Evolutionary conservation across 2,329 filamentous ascomycete genomes (phyloP).

Genomic region (Neofusicoccum kwambonambiense): DNA sequence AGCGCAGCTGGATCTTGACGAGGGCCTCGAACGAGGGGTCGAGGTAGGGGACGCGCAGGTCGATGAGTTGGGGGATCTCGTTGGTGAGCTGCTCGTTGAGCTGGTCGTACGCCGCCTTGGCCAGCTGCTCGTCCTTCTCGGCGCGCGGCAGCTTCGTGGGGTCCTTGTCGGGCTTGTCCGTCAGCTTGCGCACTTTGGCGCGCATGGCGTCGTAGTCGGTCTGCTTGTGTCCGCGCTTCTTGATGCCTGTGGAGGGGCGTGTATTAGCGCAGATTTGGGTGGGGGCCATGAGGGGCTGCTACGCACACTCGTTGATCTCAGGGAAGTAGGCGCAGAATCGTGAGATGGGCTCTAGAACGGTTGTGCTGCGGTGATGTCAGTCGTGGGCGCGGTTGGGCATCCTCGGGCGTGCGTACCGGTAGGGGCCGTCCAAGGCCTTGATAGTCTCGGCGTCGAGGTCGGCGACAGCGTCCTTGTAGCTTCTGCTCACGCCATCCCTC

Average conservation of each 20-base stretch:
- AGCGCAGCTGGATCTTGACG: slow-evolving; percentile 96
- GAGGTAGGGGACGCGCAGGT: slow-evolving; percentile 92
- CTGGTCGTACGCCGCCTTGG: slow-evolving; percentile 89
- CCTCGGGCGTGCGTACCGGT: slow-evolving; percentile 56
- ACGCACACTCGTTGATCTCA: slow-evolving; percentile 91
- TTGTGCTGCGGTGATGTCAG: slow-evolving; percentile 58
- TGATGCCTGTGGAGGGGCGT: slow-evolving; percentile 63
- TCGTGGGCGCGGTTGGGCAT: not conserved
- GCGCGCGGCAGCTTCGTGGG: slow-evolving; percentile 92
- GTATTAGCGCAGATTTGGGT: not conserved
- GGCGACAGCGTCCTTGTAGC: slow-evolving; percentile 97
- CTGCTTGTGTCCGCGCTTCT: slow-evolving; percentile 97
- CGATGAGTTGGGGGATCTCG: slow-evolving; percentile 93
- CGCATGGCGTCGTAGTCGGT: slow-evolving; percentile 97
- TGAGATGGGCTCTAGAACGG: slow-evolving; percentile 91
- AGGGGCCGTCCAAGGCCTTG: slow-evolving; percentile 95
- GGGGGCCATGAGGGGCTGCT: not conserved
- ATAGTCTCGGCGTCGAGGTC: slow-evolving; percentile 98
- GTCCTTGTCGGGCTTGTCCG: slow-evolving; percentile 98
- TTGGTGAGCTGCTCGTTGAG: slow-evolving; percentile 93
- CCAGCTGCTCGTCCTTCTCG: slow-evolving; percentile 95
- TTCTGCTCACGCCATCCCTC: slow-evolving; percentile 89
- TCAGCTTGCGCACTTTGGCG: slow-evolving; percentile 93
- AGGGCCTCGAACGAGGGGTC: slow-evolving; percentile 96
- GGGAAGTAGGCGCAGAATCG: slow-evolving; percentile 98